phyloP scores from a whole-genome alignment of 306 rosid genomes.

The Castanopsis chinensis region DNA sequence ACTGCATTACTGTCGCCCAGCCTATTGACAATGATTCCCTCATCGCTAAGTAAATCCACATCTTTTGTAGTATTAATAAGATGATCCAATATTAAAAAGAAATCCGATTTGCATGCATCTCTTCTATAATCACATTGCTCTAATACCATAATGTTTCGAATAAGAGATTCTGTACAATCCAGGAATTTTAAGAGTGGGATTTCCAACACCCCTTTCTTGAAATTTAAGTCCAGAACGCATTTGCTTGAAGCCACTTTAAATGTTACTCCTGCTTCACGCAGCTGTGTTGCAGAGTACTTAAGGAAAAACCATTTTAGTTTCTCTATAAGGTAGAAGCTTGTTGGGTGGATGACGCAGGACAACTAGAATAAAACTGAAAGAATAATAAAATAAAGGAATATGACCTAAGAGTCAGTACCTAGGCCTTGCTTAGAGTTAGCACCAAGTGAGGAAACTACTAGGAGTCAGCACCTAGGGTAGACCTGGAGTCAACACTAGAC shows the following conservation, averaged over 20 bases:
- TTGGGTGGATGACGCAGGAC: too few species aligned
- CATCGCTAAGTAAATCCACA: slow-evolving; percentile 29
- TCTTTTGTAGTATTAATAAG: slow-evolving; percentile 27
- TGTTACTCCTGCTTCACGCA: slow-evolving; percentile 29
- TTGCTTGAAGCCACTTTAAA: not conserved
- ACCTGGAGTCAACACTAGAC: too few species aligned
- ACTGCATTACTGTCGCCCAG: slow-evolving; percentile 27
- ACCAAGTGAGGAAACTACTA: too few species aligned
- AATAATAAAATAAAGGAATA: too few species aligned
- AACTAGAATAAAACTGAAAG: too few species aligned
- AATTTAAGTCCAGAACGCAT: slow-evolving; percentile 23
- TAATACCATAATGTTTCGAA: slow-evolving; percentile 35
- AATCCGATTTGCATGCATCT: slow-evolving; percentile 24
- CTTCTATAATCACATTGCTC: slow-evolving; percentile 35
- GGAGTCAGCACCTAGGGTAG: too few species aligned
- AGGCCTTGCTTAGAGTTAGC: too few species aligned
- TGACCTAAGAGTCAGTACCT: too few species aligned
- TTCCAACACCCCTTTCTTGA: slow-evolving; percentile 20
- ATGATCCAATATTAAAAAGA: slow-evolving; percentile 21
- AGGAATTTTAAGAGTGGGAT: slow-evolving; percentile 31
- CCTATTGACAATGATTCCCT: slow-evolving; percentile 21
- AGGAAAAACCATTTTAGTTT: too few species aligned
- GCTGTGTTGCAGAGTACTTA: too few species aligned
- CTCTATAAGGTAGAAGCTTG: too few species aligned
- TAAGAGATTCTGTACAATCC: slow-evolving; percentile 27